Percentiles rank a stretch among this genome's conserved stretches.
phyloP scores from a whole-genome alignment of 768 basidiomycete species.

The Hebeloma cylindrosporum region DNA sequence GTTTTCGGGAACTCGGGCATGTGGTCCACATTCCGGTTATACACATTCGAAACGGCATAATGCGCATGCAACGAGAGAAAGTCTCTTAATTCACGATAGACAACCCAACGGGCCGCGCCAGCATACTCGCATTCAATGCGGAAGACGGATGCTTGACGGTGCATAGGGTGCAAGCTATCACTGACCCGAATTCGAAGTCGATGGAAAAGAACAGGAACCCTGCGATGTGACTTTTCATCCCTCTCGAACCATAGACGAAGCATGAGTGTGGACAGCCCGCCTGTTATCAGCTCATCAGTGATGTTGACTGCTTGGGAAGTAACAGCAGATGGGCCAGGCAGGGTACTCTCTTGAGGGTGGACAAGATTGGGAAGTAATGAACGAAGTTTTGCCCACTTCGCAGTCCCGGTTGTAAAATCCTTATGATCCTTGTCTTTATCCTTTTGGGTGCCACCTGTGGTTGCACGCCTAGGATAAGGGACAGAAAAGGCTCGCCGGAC shows the following conservation, averaged over 20 bases:
- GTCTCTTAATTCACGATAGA: constrained; percentile 92
- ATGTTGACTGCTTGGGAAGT: constrained; percentile 64
- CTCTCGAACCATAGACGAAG: constrained; percentile 82
- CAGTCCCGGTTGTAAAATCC: constrained; percentile 21
- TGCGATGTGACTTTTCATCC: constrained; percentile 81
- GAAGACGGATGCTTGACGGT: constrained; percentile 77
- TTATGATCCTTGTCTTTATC: constrained; percentile 19
- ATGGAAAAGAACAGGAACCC: constrained; percentile 77
- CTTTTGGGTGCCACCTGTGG: constrained; percentile 15
- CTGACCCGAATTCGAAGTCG: constrained; percentile 81
- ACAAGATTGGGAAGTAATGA: constrained; percentile 61
- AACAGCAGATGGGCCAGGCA: constrained; percentile 48
- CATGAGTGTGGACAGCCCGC: constrained; percentile 78
- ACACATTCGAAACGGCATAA: constrained; percentile 82
- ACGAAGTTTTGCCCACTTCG: constrained; percentile 65
- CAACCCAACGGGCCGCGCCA: constrained; percentile 88
- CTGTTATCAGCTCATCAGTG: constrained; percentile 78
- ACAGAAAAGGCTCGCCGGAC: constrained; percentile 36
- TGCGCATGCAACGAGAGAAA: constrained; percentile 89
- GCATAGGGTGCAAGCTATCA: constrained; percentile 81
- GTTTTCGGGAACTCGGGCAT: constrained; percentile 93
- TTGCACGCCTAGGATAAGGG: constrained; percentile 25
- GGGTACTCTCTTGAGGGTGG: constrained; percentile 31
- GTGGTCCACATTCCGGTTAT: constrained; percentile 67
- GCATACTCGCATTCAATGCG: constrained; percentile 97